Evolutionary conservation across 192 early-diverging fungal species (phyloP).

Genomic region (Geranomyces variabilis): DNA sequence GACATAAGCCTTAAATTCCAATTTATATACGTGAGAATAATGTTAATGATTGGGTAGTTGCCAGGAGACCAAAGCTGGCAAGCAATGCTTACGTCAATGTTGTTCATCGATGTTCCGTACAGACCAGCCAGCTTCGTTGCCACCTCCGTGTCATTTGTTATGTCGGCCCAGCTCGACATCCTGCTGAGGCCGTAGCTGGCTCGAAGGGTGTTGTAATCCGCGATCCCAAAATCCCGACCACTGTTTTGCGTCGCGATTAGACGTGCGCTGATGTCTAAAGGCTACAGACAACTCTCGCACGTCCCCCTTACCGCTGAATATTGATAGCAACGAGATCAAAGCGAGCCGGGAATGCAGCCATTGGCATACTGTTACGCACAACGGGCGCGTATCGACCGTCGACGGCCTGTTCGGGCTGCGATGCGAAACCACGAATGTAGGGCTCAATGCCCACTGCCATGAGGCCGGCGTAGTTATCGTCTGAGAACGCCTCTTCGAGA

Average conservation of each 20-base stretch:
- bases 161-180: slow-evolving; percentile 35
- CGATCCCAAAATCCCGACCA: slow-evolving; percentile 40
- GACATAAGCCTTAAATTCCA: too few relatives aligned
- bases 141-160: slow-evolving; percentile 39
- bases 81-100: too few relatives aligned
- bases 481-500: slow-evolving; percentile 8
- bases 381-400: slow-evolving; percentile 31
- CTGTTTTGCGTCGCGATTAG: too few relatives aligned
- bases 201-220: slow-evolving; percentile 37
- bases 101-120: slow-evolving; percentile 34
- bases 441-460: slow-evolving; percentile 29
- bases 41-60: too few relatives aligned
- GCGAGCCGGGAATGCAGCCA: slow-evolving; percentile 1
- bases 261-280: too few relatives aligned
- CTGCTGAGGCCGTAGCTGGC: slow-evolving; percentile 17
- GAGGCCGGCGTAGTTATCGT: slow-evolving; percentile 20
- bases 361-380: slow-evolving; percentile 29
- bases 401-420: slow-evolving; percentile 34
- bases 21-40: too few relatives aligned
- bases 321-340: slow-evolving; percentile 42
- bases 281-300: too few relatives aligned
- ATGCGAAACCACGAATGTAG: slow-evolving; percentile 40
- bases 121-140: slow-evolving; percentile 19
- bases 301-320: slow-evolving; percentile 34
- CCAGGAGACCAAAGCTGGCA: too few relatives aligned